Percentiles rank a stretch among this genome's conserved stretches.
Evolutionary conservation across 495 filamentous ascomycete genomes (phyloP).

Genomic region (Cetradonia linearis): DNA sequence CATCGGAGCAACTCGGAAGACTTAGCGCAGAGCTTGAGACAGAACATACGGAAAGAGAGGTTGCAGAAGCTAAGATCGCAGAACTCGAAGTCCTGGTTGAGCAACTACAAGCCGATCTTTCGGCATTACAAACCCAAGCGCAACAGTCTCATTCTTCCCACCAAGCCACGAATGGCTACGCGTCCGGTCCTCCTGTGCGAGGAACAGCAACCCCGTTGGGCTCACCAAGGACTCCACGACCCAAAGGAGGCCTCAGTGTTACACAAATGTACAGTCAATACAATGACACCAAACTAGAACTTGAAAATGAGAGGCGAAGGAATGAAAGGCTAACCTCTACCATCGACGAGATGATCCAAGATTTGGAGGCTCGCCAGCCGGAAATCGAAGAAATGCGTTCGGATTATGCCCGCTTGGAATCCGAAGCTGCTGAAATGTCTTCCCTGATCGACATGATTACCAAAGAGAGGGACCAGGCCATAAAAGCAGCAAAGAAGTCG

Average conservation of each 20-base stretch:
- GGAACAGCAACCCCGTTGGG: constrained; percentile 40
- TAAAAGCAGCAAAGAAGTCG: constrained; percentile 56
- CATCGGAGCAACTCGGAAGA: constrained; percentile 67
- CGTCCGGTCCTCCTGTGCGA: constrained; percentile 39
- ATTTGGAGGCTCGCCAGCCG: constrained; percentile 49
- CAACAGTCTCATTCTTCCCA: constrained; percentile 35
- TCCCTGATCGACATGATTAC: constrained; percentile 48
- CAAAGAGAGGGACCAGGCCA: constrained; percentile 45
- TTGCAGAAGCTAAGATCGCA: constrained; percentile 55
- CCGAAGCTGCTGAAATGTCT: constrained; percentile 73
- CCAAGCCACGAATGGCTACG: constrained; percentile 42
- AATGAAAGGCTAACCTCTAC: constrained; percentile 60
- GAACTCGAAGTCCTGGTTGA: constrained; percentile 69
- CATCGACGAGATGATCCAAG: constrained; percentile 67
- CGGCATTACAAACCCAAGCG: constrained; percentile 42
- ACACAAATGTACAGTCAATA: constrained; percentile 63
- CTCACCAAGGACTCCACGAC: constrained; percentile 47
- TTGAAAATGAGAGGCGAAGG: constrained; percentile 56
- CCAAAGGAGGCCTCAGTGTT: constrained; percentile 48
- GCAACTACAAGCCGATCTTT: constrained; percentile 48
- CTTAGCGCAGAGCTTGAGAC: constrained; percentile 73
- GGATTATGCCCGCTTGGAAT: constrained; percentile 44
- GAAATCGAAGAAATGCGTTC: constrained; percentile 51
- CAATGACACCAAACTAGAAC: constrained; percentile 46
- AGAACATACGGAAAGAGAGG: constrained; percentile 60